Evolutionary conservation across 371 early-diverging fungal genomes (phyloP).

Genomic region (Vittaforma corneae): DNA sequence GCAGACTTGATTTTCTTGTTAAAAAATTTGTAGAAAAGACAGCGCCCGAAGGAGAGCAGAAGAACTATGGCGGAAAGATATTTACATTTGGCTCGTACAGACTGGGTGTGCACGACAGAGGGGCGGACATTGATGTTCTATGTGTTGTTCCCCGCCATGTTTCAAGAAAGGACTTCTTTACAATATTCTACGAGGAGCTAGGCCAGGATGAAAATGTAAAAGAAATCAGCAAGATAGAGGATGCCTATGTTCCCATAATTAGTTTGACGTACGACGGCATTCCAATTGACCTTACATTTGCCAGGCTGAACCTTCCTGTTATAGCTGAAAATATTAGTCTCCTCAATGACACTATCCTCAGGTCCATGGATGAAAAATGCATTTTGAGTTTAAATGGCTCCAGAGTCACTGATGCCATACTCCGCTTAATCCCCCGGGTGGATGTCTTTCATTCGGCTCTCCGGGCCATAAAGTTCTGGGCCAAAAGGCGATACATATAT

Average conservation of each 20-base stretch:
- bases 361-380: constrained; percentile 78
- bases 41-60: constrained; percentile 62
- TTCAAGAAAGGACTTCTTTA: constrained; percentile 82
- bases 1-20: constrained; percentile 51
- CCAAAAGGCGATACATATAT: constrained; percentile 79
- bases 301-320: constrained; percentile 66
- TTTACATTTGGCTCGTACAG: constrained; percentile 96
- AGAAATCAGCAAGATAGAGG: constrained; percentile 68
- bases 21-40: constrained; percentile 52
- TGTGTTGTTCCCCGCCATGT: constrained; percentile 89
- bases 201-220: constrained; percentile 69
- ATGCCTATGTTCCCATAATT: constrained; percentile 93
- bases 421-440: constrained; percentile 81
- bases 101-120: constrained; percentile 88
- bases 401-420: constrained; percentile 89
- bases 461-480: constrained; percentile 93
- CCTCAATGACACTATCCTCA: constrained; percentile 70
- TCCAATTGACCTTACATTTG: constrained; percentile 89
- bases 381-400: constrained; percentile 89
- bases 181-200: constrained; percentile 73
- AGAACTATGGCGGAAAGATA: constrained; percentile 82
- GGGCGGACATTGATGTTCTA: constrained; percentile 93
- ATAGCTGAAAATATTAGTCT: constrained; percentile 78
- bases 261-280: constrained; percentile 64
- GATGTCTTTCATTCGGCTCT: constrained; percentile 75